Base-by-base conservation (phyloP, 192 early-diverging fungal species). In the Entophlyctis helioformis region DNA sequence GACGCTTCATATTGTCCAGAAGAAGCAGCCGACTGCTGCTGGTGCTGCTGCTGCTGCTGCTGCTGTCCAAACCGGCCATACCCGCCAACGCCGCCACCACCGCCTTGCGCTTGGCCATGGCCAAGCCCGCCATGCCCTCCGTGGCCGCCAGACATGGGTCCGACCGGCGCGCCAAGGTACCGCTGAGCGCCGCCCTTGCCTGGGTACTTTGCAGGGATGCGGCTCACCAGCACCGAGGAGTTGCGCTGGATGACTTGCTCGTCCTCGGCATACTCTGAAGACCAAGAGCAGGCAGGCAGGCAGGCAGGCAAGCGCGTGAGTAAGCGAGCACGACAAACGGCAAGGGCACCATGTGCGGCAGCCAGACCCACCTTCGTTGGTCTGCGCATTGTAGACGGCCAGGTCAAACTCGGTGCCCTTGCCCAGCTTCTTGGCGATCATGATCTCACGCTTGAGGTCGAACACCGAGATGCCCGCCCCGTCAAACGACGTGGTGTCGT, bases 371-470 rank as follows among this genome's bases (percentile, higher is more conserved):
- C 83, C 83, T 66, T 91, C 89, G 46, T 81, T 81, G 9, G 85
- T 87, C 53, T 91, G 85, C 19, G 91, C 89, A 54, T 96, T 87
- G 50, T 70, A 86, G 37, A 97, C 67, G 15, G 80, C 78, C 29
- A 97, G 60, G 64, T 90, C 91, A 63, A 87, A 88, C 51, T 91
- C 90, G 19, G 79, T 79, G 23, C 88, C 87, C 50, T 89, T 87
- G 4, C 82, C 81, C 23, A 97, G 74, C 50, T 88, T 89, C 54
- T 92, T 88, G 12, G 78, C 77, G 15, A 76, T 63, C 46, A 93
- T 76, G 45, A 97, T 88, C 46, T 97, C 91, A 45, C 79, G 68
- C 69, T 97, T 97, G 39, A 92, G 65, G 50, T 94, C 93, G 57
- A 84, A 86, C 35, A 93, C 89, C 8, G 89, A 83, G 19, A 91